Base-by-base conservation (phyloP, 2,329 filamentous ascomycete genomes). In the Microdochium nivale region DNA sequence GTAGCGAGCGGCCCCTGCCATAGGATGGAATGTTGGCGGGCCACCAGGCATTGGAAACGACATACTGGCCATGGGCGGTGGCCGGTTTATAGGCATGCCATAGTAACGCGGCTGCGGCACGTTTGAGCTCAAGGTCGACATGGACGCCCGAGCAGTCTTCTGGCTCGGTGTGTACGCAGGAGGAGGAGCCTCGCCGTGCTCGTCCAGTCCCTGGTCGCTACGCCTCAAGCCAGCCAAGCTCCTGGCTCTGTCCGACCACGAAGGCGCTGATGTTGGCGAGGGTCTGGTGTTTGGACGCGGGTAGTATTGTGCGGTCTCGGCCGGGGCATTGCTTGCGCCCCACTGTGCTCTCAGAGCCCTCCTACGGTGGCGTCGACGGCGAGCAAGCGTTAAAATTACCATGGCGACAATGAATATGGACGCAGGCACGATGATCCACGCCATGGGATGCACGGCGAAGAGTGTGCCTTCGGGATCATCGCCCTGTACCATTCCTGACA, bases 121-220 rank as follows among this genome's bases (percentile, higher is more conserved):
- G 19, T 19, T 44, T 3, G 40, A 44, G 13, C n/a, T 44, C n/a
- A 19, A 44, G 5, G 40, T 44, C 19, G 40, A 44, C 40, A 44
- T 44, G n/a, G 19, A 49, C 50, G 24, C 54, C 49, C 27, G 53
- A 53, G 16, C 53, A 52, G 30, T 55, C 43, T 59, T 60, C 3
- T 58, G 56, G 19, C 51, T 49, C 32, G 59, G 53, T 4, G 57
- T 58, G 44, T 67, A 67, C 11, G 60, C 62, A 11, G 64, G 64
- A 10, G 64, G 64, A 10, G 64, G 64, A 7, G 64, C 63, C 52
- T 67, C 64, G 37, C 64, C 64, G 3, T 65, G 51, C 53, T 67
- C 63, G 32, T 66, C 66, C 43, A 66, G 55, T 1, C 64, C 64
- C 49, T 66, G 62, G 32, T 65, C 63, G 25, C 58, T 56, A 35